Base-by-base conservation (phyloP, 2,329 filamentous ascomycete species). In the Periglandula ipomoeae region DNA sequence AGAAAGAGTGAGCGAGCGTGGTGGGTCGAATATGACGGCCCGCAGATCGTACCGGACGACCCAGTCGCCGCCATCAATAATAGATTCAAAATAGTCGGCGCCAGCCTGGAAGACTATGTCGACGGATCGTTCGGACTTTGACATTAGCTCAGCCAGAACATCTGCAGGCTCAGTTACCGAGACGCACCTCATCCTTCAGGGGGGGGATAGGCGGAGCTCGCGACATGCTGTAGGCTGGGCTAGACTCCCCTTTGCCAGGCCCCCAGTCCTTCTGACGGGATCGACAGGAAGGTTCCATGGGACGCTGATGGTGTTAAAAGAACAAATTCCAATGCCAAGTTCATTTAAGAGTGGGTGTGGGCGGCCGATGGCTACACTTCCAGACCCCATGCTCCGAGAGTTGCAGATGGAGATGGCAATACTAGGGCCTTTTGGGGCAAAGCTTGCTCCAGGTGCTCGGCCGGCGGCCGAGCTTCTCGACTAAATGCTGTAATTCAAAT, bases 11-110 rank as follows among this genome's bases (percentile, higher is more conserved):
- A 27, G 26, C 11, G 26, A 11, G 26, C 26, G 15, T n/a, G 34
- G 40, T 48, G 41, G 46, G 27, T n/a, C 46, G 27, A 48, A 24
- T 32, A 45, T 48, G 41, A 46, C 49, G 42, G 46, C 41, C 34
- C 23, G 46, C 46, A 47, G 49, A 51, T 46, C 32, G 23, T 19
- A 24, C n/a, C 30, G 30, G 30, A 37, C 3, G 9, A 27, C 38
- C 38, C 38, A 15, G 10, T 8, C 13, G 19, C 26, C 26, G 41
- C 17, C 41, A 20, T 40, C 20, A 9, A 11, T 42, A 8, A 27
- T 42, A 11, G 30, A 27, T 45, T 17, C n/a, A 26, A 23, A 17
- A 11, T 23, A 17, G 43, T 37, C 20, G 17, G 2, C 5, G 26
- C 17, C 27, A 43, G n/a, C 41, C 6, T 20, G 9, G n/a, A 20